Evolutionary conservation across 2,329 filamentous ascomycete species (phyloP), one percentile per base, ranked within the genome.

Genomic region (Hymenoscyphus scutula): DNA sequence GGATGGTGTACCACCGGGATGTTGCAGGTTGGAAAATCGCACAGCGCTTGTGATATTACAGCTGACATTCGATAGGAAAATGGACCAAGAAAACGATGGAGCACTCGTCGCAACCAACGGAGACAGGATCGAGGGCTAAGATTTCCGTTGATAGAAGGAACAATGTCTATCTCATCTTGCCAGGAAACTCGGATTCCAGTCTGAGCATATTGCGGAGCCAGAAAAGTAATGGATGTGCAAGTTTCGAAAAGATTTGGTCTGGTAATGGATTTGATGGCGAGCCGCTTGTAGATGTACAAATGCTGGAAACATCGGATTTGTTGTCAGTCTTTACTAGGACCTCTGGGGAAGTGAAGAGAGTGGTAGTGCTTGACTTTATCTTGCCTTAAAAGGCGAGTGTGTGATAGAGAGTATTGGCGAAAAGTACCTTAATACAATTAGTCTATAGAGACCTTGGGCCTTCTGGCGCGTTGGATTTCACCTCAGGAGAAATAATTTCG

Each of bases 321-420:
- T 55, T 71, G 61, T 68, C 69, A n/a, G 48, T 72, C 5, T 71
- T 71, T 53, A 71, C 64, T 23, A 66, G 68, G 45, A 69, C 63
- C 1, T 55, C 54, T 10, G 56, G 51, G 10, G 41, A 51, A 25
- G 30, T 19, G 3, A 58, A 62, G 23, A 53, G 60, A 30, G 53
- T 71, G 34, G 63, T 69, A 57, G 65, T 71, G 25, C 59, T 70
- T 7, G 66, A 72, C 51, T 68, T 71, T 38, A n/a, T 29, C 37
- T 51, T 58, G 25, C 17, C 53, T 19, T 54, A n/a, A 58, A 10
- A 19, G 34, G 34, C 34, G 34, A 17, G 34, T 51, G 23, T 25
- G 45, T 10, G n/a, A 23, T 25, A 10, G n/a, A n/a, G n/a, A n/a
- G n/a, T n/a, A n/a, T n/a, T n/a, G n/a, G n/a, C n/a, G n/a, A n/a